Base-by-base conservation (phyloP, 1,284 basidiomycete species). In the Puccinia brachypodii region DNA sequence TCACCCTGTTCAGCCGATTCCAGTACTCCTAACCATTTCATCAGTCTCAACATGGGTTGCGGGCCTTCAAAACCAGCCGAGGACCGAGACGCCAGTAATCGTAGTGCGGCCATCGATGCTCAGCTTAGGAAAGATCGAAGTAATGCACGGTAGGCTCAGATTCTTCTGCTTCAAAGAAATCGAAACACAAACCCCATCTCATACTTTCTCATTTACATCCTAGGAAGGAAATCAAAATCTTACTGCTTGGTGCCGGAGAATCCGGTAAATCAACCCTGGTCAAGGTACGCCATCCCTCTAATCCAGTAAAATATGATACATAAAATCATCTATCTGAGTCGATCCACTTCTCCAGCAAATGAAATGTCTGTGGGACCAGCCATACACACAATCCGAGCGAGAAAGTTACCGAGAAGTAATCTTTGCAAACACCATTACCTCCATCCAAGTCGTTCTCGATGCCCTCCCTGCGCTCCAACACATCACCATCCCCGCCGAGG, bases 221-320 rank as follows among this genome's bases (percentile, higher is more conserved):
- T 28, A 78, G 66, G n/a, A 78, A 78, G 50, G 76, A 78, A 81
- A 83, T 86, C 78, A 84, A 76, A 84, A 78, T 82, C 76, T 89
- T 97, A 76, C 89, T 98, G 33, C 89, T 97, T 40, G 95, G 95
- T 50, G 95, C 95, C 62, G 95, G 95, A 50, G 95, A 96, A 86
- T 94, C 92, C 42, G 95, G 95, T 64, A 98, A 98, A 87, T 94
- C 93, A 14, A 97, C 95, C 4, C 89, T 95, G 84, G 90, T 95
- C 86, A 95, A 95, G 89, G 92, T 92, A 81, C 58, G 88, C 84
- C n/a, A 36, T 69, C 36, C 66, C 28, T 36, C 8, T n/a, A n/a
- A n/a, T n/a, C n/a, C n/a, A n/a, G n/a, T n/a, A n/a, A n/a, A n/a
- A n/a, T n/a, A n/a, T n/a, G n/a, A n/a, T n/a, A n/a, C n/a, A n/a